Evolutionary conservation across 1,284 basidiomycete genomes (phyloP).

Genomic region (Omphalotus olearius): DNA sequence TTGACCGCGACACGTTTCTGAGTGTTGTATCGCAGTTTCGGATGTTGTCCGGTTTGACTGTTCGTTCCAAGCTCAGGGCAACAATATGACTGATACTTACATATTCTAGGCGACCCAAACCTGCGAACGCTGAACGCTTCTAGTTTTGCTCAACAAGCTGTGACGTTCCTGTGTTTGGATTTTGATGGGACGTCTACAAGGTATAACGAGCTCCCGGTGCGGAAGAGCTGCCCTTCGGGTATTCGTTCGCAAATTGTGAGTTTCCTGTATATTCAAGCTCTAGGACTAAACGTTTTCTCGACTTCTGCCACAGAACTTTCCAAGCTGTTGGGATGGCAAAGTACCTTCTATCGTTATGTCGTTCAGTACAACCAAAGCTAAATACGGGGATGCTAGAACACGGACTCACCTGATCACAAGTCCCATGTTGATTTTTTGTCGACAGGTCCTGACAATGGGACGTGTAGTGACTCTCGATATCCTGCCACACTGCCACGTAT

Average conservation of each 20-base stretch:
- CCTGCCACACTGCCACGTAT: conserved; percentile 38
- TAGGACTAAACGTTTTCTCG: background rate
- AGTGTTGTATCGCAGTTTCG: conserved; percentile 19
- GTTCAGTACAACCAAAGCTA: background rate
- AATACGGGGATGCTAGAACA: conserved; percentile 24
- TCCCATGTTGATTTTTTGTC: conserved; percentile 40
- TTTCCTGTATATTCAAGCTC: background rate
- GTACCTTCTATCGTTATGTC: conserved; percentile 4
- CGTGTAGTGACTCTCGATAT: conserved; percentile 36
- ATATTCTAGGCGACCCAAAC: conserved; percentile 25
- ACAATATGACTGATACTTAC: background rate
- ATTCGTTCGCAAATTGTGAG: conserved; percentile 36
- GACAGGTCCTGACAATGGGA: conserved; percentile 38
- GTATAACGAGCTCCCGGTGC: conserved; percentile 21
- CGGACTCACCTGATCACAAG: conserved; percentile 37
- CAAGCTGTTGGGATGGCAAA: conserved; percentile 37
- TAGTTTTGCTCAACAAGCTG: conserved; percentile 32
- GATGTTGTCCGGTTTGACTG: conserved; percentile 31
- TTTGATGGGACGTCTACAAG: conserved; percentile 24
- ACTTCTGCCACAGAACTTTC: conserved; percentile 27
- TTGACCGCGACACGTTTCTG: background rate
- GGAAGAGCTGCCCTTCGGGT: conserved; percentile 31
- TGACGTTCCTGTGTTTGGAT: conserved; percentile 37
- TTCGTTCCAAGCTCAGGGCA: background rate
- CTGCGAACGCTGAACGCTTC: conserved; percentile 29